These are phyloP conservation scores for Telfairia occidentalis DNA, from an alignment of 331 rosid species.

Conservation along the genomic window DNA sequence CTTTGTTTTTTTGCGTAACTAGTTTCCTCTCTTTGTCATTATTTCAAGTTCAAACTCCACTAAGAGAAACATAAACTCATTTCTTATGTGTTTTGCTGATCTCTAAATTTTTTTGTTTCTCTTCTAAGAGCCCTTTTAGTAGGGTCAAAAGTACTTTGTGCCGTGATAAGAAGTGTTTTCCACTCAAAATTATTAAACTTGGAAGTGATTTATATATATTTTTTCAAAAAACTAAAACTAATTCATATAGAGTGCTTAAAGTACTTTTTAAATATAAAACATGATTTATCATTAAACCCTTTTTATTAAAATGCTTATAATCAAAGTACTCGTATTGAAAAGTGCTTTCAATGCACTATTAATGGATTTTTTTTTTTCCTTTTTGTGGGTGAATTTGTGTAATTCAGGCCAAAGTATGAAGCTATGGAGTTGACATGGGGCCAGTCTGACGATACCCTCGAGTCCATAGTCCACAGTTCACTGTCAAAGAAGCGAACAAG, in stretches of 20 bases:
- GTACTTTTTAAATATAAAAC: no score
- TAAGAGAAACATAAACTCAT: background rate
- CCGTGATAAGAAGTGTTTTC: background rate
- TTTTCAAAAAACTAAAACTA: no score
- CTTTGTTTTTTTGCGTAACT: background rate
- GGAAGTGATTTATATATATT: background rate
- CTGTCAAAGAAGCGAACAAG: slow-evolving; percentile 18
- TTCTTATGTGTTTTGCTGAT: background rate
- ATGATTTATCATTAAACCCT: background rate
- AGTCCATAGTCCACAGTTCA: slow-evolving; percentile 34
- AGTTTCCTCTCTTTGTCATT: background rate
- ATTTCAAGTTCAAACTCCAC: background rate
- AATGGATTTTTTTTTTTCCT: no score
- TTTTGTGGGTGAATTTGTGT: background rate
- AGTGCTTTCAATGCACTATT: no score
- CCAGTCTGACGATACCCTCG: slow-evolving; percentile 41
- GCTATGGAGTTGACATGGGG: slow-evolving; percentile 32
- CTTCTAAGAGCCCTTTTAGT: background rate
- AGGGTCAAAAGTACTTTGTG: background rate
- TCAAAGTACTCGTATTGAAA: no score
- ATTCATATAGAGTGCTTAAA: no score
- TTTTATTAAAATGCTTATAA: background rate
- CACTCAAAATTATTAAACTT: background rate
- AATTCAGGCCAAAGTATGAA: slow-evolving; percentile 32
- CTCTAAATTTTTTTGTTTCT: background rate